Evolutionary conservation across 2,329 filamentous ascomycete species (phyloP).

Genomic region (Pyrenochaeta sp.): DNA sequence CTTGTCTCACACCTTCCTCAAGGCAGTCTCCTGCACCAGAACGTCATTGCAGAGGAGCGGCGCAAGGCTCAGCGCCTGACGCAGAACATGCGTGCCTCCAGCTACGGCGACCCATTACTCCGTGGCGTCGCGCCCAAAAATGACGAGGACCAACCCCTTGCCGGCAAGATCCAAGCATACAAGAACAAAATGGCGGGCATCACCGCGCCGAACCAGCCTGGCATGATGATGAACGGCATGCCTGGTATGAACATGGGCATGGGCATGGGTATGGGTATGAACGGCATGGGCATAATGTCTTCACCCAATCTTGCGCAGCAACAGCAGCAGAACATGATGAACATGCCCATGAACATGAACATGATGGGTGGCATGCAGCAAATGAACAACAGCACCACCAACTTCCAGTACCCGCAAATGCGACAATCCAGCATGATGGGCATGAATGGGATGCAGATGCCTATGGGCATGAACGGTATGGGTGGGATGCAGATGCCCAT

Average conservation of each 20-base stretch:
- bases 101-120: slow-evolving; percentile 41
- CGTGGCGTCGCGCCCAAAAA: slow-evolving; percentile 28
- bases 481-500: slow-evolving; percentile 23
- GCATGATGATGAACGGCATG: slow-evolving; percentile 25
- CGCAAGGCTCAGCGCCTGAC: slow-evolving; percentile 45
- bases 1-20: slow-evolving; percentile 44
- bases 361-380: slow-evolving; percentile 7
- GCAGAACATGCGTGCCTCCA: slow-evolving; percentile 41
- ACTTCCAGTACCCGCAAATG: slow-evolving; percentile 2
- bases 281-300: slow-evolving; percentile 21
- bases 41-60: slow-evolving; percentile 47
- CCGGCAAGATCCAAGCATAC: slow-evolving; percentile 47
- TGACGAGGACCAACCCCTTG: slow-evolving; percentile 38
- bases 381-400: too few relatives aligned
- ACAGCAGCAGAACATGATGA: slow-evolving; percentile 17
- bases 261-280: slow-evolving; percentile 31
- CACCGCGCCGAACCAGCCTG: slow-evolving; percentile 4
- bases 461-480: slow-evolving; percentile 26
- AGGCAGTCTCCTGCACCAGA: slow-evolving; percentile 52
- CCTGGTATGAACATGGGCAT: slow-evolving; percentile 30
- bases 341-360: slow-evolving; percentile 9
- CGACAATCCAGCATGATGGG: slow-evolving; percentile 8
- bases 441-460: slow-evolving; percentile 7
- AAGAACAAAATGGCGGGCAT: slow-evolving; percentile 40
- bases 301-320: slow-evolving; percentile 15